Evolutionary conservation across 495 filamentous ascomycete genomes (phyloP), one percentile per base, ranked within the genome.

Genomic region (Clavariopsis aquatica): DNA sequence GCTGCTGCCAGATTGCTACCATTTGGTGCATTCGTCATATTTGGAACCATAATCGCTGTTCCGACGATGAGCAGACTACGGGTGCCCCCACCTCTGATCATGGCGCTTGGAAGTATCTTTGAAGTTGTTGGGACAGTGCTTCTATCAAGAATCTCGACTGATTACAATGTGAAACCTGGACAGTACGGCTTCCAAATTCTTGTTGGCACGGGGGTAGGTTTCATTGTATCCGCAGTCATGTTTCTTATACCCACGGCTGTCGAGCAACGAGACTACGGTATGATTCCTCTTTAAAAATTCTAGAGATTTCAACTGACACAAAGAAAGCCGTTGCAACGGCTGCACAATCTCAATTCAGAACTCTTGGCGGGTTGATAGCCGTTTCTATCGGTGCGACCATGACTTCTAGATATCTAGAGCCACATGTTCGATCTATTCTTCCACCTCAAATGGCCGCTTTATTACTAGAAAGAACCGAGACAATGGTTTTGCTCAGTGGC

Each of bases 111-210:
- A 19, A 36, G 31, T 12, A 49, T 64, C 24, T 20, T 57, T 12
- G 19, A 64, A 41, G 12, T 52, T 19, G 15, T 57, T 8, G 60
- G 60, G 5, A 5, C 27, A 3, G 43, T 23, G 1, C 27, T 55
- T 6, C 53, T 64, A 2, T 64, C 52, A 1, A 29, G 24, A 34
- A 23, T 29, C 13, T 27, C 51, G 2, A 19, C 6, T 20, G 13
- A 22, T 8, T 20, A 22, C 10, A 7, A 2, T n/a, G 27, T 64
- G 4, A 19, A 36, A 4, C 1, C 60, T 23, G 12, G 52, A 4
- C 51, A 49, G n/a, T 64, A 64, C 29, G 60, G 52, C 10, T 64
- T 27, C 41, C 60, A 64, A 22, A 57, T 64, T 20, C 22, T 64
- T 19, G 45, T 29, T 20, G 60, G 51, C 7, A 29, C 41, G 23